Evolutionary conservation across 2,329 filamentous ascomycete genomes (phyloP), one percentile per base, ranked within the genome.

Genomic region (Fusarium illudens): DNA sequence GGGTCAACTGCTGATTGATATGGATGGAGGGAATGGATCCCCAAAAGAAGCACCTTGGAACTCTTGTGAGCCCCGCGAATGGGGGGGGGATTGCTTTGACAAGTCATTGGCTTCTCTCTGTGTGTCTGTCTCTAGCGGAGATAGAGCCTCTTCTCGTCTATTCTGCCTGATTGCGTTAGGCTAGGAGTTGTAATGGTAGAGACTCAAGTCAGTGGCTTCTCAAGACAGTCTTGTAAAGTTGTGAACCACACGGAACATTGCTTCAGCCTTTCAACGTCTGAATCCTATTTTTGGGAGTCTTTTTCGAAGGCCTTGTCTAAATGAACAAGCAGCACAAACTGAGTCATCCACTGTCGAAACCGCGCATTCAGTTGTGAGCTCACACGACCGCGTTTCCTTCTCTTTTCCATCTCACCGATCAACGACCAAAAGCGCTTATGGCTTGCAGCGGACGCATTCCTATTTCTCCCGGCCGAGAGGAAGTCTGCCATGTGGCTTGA

Each of bases 161-260:
- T 33, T 46, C 39, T 61, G 22, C 64, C 60, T 20, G 30, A 67
- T 65, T 42, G 60, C 55, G 65, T 65, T 67, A 58, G 15, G 44
- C 29, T 12, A 17, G 20, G 20, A 25, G 44, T 48, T 29, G 11
- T 29, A 15, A 0, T 4, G n/a, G 7, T 9, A 25, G 20, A 44
- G 20, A 6, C 39, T 25, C 9, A 27, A 44, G 39, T 20, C 39
- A 42, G 19, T 44, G 39, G 39, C 39, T 25, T 25, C 25, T 12
- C 13, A 27, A 44, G 4, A n/a, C n/a, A n/a, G n/a, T n/a, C n/a
- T n/a, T 30, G 29, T 11, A 30, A 30, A 48, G 25, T 27, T 27
- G 39, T 42, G 10, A 42, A 42, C 63, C 51, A n/a, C 29, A 50
- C 15, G 20, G 9, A 54, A 25, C 30, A 51, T 19, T 48, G 44